Evolutionary conservation across 2,329 filamentous ascomycete genomes (phyloP).

Genomic region (Penicillium sp.): DNA sequence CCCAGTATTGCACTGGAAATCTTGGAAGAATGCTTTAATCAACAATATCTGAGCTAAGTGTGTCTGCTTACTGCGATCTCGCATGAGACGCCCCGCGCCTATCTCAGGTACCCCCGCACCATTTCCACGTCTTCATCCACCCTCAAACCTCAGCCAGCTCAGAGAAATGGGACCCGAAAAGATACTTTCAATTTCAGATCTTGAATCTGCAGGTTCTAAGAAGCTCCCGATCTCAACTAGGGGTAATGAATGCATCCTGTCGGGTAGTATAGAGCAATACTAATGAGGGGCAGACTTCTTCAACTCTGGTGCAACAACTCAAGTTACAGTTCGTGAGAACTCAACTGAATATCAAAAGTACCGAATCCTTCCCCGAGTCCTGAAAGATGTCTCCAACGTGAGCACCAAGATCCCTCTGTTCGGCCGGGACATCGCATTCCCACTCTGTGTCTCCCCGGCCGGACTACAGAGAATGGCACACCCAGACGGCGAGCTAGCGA

Average conservation of each 20-base stretch:
- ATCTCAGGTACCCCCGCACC: not conserved
- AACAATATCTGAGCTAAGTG: not conserved
- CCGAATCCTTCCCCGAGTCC: conserved; percentile 47
- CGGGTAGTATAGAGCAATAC: not conserved
- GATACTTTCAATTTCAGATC: conserved; percentile 18
- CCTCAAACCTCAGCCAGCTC: not conserved
- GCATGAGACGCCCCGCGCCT: not conserved
- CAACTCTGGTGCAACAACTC: conserved; percentile 52
- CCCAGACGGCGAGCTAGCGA: conserved; percentile 53
- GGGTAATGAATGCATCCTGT: conserved; percentile 8
- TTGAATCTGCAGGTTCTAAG: conserved; percentile 14
- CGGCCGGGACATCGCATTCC: conserved; percentile 45
- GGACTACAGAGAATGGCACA: conserved; percentile 56
- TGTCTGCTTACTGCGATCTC: not conserved
- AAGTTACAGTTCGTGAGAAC: conserved; percentile 50
- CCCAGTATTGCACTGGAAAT: too few relatives aligned
- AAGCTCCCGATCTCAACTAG: conserved; percentile 8
- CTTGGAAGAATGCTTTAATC: too few relatives aligned
- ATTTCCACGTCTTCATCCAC: not conserved
- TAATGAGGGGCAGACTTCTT: conserved; percentile 49
- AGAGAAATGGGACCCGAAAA: conserved; percentile 11
- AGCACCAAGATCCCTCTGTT: conserved; percentile 46
- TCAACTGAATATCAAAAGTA: conserved; percentile 52
- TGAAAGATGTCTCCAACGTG: conserved; percentile 45
- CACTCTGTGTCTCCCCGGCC: conserved; percentile 55